Evolutionary conservation across 2,329 filamentous ascomycete genomes (phyloP), one percentile per base, ranked within the genome.

Genomic region (Passalora sequoiae): DNA sequence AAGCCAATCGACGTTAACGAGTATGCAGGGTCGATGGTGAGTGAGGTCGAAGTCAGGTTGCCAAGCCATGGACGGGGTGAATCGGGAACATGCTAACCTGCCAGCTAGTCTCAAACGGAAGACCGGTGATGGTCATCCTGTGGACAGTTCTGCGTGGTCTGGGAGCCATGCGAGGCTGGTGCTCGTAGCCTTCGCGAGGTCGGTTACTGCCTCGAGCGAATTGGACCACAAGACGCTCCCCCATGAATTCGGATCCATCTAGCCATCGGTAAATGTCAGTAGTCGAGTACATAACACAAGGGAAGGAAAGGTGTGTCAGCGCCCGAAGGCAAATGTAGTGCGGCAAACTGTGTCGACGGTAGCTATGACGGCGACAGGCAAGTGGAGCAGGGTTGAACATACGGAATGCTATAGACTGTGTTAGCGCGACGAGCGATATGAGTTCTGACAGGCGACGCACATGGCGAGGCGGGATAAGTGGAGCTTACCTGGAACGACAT

Each of bases 201-300:
- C 82, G 81, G 41, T 54, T 64, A 57, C 84, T 85, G 63, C 92
- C 92, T 65, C 92, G 88, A 54, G 92, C 92, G 71, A 98, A 98
- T 68, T 98, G 92, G 61, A 98, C 92, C 47, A 94, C 96, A 58
- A 98, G 78, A 63, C 92, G 88, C 70, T 95, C 88, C 69, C 89
- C 91, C 83, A 96, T 96, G 69, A 98, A 95, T 61, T 94, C 88
- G 65, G 88, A 89, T 70, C 92, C 92, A 78, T 98, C 91, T 94
- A 63, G 45, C 57, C 58, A 61, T 41, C 54, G 57, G 51, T 54
- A 49, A 22, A 61, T 61, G 56, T 56, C 53, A 58, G 59, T 47
- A 52, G 43, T 47, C 45, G 58, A 59, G 43, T 56, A 51, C 51
- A 53, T 56, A 44, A 40, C 44, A 37, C 42, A 16, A 40, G 38